Percentiles rank a stretch among this genome's conserved stretches.
These are phyloP conservation scores for Puccinia hordei DNA, from an alignment of 1,284 basidiomycete species.

Conservation along the genomic window DNA sequence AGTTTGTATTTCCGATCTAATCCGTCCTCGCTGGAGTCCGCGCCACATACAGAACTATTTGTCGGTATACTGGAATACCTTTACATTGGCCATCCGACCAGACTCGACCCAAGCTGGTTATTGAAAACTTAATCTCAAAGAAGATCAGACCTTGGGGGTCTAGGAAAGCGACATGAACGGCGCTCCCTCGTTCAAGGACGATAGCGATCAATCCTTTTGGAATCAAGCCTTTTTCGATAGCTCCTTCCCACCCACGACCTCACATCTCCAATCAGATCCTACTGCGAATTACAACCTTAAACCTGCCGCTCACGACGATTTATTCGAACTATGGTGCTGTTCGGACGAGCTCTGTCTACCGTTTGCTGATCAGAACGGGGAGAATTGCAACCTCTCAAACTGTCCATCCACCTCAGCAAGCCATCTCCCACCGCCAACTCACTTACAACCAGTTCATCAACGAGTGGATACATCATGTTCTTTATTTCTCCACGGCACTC, in stretches of 20 bases:
- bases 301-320: not conserved
- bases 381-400: slow-evolving; percentile 5
- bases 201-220: slow-evolving; percentile 12
- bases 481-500: not conserved
- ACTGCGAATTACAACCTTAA: not conserved
- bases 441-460: not conserved
- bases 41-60: too few species aligned
- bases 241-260: not conserved
- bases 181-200: not conserved
- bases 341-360: slow-evolving; percentile 15
- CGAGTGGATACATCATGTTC: not conserved
- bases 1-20: too few species aligned
- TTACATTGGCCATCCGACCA: too few species aligned
- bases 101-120: too few species aligned
- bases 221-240: not conserved
- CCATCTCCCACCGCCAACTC: not conserved
- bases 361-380: slow-evolving; percentile 6
- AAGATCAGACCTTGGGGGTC: too few species aligned
- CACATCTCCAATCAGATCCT: not conserved
- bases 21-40: too few species aligned
- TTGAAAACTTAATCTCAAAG: too few species aligned
- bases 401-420: not conserved
- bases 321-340: slow-evolving; percentile 25
- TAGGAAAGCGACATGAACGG: not conserved
- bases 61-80: too few species aligned